Base-by-base conservation (phyloP, 2,329 filamentous ascomycete species). In the Sporothrix curviconia region DNA sequence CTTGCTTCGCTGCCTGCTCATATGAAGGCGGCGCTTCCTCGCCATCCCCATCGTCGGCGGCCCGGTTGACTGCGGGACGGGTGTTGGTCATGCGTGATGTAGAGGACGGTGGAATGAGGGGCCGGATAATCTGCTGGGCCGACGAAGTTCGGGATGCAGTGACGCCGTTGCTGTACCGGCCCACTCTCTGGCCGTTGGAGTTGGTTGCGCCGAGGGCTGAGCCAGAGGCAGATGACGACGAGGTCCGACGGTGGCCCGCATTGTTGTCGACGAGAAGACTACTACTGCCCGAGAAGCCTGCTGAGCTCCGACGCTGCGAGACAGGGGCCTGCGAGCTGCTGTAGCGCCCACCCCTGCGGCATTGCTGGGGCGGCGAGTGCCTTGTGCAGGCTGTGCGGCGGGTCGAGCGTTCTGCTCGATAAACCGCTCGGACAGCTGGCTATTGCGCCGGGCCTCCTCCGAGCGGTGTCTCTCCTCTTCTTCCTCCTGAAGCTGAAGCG, bases 401-500 rank as follows among this genome's bases (percentile, higher is more conserved):
- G 49, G 49, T 22, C 74, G 72, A 6, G 74, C 80, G 66, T 86
- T 82, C 62, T 84, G 83, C 63, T 87, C 82, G 57, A 91, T 87
- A 63, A 80, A 88, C 61, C 85, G 83, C 66, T 87, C 84, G 0
- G 85, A 88, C 1, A 89, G 75, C 58, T 83, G 75, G 56, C 83
- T 84, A 11, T 78, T 76, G 7, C 85, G 78, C 1, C 85, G 80
- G 9, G 81, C 82, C 50, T 84, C 79, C 51, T 83, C 79, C 7
- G 67, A 64, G n/a, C 82, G 80, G 62, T 91, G 83, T 14, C 84
- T 81, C 65, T 90, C 85, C 62, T 96, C 90, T 70, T 97, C 92
- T 68, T 96, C 91, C 66, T 97, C 94, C 69, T 97, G 92, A 1
- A 96, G 80, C 67, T 97, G 94, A 7, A 99, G 77, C 0, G 92